Base-by-base conservation (phyloP, 495 filamentous ascomycete species). In the Neurospora sp. region DNA sequence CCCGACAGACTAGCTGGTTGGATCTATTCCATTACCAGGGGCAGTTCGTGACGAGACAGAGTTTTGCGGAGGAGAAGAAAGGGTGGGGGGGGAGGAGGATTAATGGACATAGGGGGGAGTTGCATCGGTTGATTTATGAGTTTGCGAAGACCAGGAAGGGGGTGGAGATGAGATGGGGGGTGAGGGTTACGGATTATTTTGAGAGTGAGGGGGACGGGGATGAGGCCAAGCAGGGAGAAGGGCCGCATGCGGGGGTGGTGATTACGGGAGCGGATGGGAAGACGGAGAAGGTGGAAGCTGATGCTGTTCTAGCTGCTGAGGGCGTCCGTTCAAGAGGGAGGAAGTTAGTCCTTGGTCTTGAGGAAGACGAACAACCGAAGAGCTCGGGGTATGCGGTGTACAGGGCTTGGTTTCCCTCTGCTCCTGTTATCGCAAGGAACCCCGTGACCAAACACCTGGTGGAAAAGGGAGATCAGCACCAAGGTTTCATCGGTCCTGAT, bases 71-170 rank as follows among this genome's bases (percentile, higher is more conserved):
- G 69, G 72, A 75, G 69, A 79, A 81, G 73, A 79, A 74, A 72
- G 72, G 46, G 11, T 80, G 77, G 79, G 79, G 79, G 35, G 35
- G 79, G 8, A 39, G 79, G 0, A 71, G 79, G 39, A 81, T 85
- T 76, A 90, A 91, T 77, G 89, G 89, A 27, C 89, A 91, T 78
- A 83, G 89, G 40, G 89, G 88, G 38, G 85, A 91, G 77, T 83
- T 91, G 74, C 88, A 91, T 78, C 54, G 54, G 54, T 62, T 62
- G 54, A 14, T 31, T 31, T 62, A 11, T 11, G 54, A 62, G 54
- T 31, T 31, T 62, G 54, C 3, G 5, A 31, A 1, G 23, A 16
- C 5, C 0, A 31, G 23, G 54, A 8, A 31, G 16, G 89, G 88
- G 2, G 85, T 91, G 70, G 80, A 88, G 31, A 87, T 90, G 71